A percentile compares a stretch with the other conserved stretches of the same genome.
Conservation (phyloP, 2,329 filamentous ascomycete species). For the Aspergillus intermedius region DNA sequence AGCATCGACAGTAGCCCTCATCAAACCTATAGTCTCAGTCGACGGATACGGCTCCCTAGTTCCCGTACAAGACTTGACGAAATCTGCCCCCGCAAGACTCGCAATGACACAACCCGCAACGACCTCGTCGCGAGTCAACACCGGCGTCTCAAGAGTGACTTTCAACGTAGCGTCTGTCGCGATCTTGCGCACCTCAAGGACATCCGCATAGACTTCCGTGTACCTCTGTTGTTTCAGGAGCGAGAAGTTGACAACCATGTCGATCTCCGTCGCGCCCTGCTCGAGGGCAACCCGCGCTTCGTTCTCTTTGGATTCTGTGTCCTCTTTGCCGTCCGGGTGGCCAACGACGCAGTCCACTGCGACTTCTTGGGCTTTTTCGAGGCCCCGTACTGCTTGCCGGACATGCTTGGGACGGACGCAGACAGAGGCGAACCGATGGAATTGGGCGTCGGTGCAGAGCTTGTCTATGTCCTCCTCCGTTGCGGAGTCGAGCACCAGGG, state of each 20-base stretch:
- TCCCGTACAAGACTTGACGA: slow-evolving; percentile 56
- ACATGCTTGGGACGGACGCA: slow-evolving; percentile 53
- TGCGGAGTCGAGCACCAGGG: slow-evolving; percentile 35
- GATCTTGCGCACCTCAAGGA: slow-evolving; percentile 46
- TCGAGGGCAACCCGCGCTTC: slow-evolving; percentile 46
- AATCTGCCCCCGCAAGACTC: slow-evolving; percentile 49
- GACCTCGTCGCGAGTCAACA: slow-evolving; percentile 44
- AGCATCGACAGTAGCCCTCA: slow-evolving; percentile 44
- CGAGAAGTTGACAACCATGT: slow-evolving; percentile 53
- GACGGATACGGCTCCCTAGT: slow-evolving; percentile 52
- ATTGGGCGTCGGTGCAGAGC: slow-evolving; percentile 50
- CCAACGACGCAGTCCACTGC: slow-evolving; percentile 53
- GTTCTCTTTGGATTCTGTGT: slow-evolving; percentile 44
- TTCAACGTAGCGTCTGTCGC: slow-evolving; percentile 43
- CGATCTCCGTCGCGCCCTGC: slow-evolving; percentile 50
- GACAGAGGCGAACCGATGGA: slow-evolving; percentile 42
- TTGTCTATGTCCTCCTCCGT: slow-evolving; percentile 45
- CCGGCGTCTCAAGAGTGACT: slow-evolving; percentile 55
- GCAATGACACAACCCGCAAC: slow-evolving; percentile 49
- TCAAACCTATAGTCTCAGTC: slow-evolving; percentile 48
- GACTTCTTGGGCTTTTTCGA: slow-evolving; percentile 40
- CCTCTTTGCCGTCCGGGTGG: slow-evolving; percentile 54
- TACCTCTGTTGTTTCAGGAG: slow-evolving; percentile 43
- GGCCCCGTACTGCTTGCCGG: slow-evolving; percentile 42
- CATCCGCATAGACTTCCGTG: slow-evolving; percentile 46